Percentiles rank a stretch among this genome's conserved stretches.
phyloP scores from a whole-genome alignment of 106 monocot species.

The Iris macrosiphon region DNA sequence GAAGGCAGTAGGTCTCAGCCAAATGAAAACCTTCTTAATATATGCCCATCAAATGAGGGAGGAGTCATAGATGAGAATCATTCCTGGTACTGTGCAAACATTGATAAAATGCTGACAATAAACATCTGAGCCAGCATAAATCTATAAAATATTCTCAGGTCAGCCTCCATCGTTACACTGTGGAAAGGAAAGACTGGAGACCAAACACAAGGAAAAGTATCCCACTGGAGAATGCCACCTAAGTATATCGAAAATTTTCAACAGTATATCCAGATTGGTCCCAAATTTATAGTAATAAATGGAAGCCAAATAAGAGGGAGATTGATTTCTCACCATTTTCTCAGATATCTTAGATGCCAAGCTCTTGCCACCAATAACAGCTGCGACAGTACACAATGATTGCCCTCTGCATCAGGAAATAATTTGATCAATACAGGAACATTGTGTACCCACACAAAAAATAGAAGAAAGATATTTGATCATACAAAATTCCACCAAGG shows the following conservation, averaged over 20 bases:
- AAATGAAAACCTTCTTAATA: too few species aligned
- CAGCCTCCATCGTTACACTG: too few species aligned
- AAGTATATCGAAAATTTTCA: not conserved
- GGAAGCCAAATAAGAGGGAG: not conserved
- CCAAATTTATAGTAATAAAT: constrained; percentile 1
- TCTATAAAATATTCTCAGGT: too few species aligned
- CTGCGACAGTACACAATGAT: constrained; percentile 85
- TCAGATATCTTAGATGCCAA: constrained; percentile 97
- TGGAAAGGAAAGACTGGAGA: constrained; percentile 61
- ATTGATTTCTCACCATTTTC: constrained; percentile 54
- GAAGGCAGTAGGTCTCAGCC: too few species aligned
- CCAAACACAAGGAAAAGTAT: constrained; percentile 87
- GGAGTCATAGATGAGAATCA: too few species aligned
- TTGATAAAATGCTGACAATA: too few species aligned
- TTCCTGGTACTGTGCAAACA: too few species aligned
- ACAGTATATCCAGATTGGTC: not conserved
- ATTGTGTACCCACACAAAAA: not conserved
- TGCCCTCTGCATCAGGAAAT: constrained; percentile 49
- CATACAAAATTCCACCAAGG: constrained; percentile 90
- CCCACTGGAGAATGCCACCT: constrained; percentile 86
- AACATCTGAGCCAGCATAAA: too few species aligned
- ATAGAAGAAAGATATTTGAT: not conserved
- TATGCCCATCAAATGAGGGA: too few species aligned
- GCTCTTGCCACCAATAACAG: constrained; percentile 94
- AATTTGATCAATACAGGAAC: not conserved